phyloP scores from a whole-genome alignment of 768 basidiomycete species.

The Leccinum broughii region DNA sequence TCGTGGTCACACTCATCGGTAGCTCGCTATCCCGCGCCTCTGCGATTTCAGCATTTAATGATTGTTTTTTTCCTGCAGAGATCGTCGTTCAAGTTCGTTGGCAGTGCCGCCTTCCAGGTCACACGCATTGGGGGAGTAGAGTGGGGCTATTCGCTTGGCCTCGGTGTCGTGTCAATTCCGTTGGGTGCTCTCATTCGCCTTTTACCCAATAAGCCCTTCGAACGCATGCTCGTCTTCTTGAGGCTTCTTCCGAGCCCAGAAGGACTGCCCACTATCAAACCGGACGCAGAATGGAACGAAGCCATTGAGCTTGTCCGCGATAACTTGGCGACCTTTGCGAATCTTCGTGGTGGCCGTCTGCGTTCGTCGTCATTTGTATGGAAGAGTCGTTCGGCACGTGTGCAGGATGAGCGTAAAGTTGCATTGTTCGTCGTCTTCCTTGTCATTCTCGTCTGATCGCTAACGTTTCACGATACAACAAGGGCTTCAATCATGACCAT shows the following conservation, averaged over 20 bases:
- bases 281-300: conserved; percentile 69
- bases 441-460: conserved; percentile 5
- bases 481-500: conserved; percentile 54
- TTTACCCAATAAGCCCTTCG: conserved; percentile 79
- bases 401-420: conserved; percentile 47
- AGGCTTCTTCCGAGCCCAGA: conserved; percentile 66
- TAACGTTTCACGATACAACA: conserved; percentile 26
- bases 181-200: conserved; percentile 80
- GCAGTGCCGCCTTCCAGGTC: conserved; percentile 90
- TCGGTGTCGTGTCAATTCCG: conserved; percentile 86
- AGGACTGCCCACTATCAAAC: conserved; percentile 57
- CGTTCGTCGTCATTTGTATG: conserved; percentile 83
- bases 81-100: conserved; percentile 81
- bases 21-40: conserved; percentile 22
- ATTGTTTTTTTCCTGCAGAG: conserved; percentile 49
- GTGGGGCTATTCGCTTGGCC: conserved; percentile 91
- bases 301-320: conserved; percentile 84
- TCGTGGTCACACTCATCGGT: conserved; percentile 85
- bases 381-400: conserved; percentile 69
- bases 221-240: conserved; percentile 53
- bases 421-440: conserved; percentile 45
- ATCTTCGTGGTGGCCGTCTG: conserved; percentile 85
- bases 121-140: conserved; percentile 74
- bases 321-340: conserved; percentile 79
- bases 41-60: conserved; percentile 5